A percentile compares a stretch with the other conserved stretches of the same genome.
phyloP scores from a whole-genome alignment of 2,329 filamentous ascomycete species.

The Magnaporthiopsis rhizophila region DNA sequence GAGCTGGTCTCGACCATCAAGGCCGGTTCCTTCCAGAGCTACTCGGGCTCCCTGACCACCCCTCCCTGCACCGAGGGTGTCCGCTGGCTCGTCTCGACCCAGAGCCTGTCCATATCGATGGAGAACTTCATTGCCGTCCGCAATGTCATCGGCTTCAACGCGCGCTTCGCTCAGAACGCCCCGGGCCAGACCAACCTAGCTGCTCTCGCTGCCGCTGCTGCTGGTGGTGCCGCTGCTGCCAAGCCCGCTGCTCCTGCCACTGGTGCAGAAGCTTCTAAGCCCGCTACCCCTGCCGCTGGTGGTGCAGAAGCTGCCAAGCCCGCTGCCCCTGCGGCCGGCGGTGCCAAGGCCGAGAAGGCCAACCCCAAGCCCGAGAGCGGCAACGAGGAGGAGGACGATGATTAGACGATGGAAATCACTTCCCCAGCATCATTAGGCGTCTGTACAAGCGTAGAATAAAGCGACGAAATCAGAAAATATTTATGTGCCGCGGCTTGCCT shows the following conservation, averaged over 20 bases:
- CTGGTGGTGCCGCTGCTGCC: no score
- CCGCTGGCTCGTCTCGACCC: slow-evolving; percentile 38
- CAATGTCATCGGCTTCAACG: slow-evolving; percentile 39
- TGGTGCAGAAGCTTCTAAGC: background rate
- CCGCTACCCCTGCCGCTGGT: background rate
- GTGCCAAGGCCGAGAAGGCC: background rate
- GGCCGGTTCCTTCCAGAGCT: slow-evolving; percentile 31
- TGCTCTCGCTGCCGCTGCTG: slow-evolving; percentile 1
- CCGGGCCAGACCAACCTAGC: slow-evolving; percentile 32
- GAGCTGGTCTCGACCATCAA: slow-evolving; percentile 30
- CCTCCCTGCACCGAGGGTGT: slow-evolving; percentile 41
- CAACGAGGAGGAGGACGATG: background rate
- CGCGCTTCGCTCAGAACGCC: slow-evolving; percentile 35
- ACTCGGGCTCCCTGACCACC: slow-evolving; percentile 40
- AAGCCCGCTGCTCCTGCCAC: background rate
- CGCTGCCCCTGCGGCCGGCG: background rate
- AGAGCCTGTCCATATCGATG: slow-evolving; percentile 29
- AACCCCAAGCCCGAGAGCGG: background rate
- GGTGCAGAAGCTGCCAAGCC: background rate
- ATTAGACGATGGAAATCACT: background rate
- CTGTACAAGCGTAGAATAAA: background rate
- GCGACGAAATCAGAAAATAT: background rate
- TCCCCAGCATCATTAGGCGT: no score
- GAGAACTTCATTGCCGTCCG: slow-evolving; percentile 30
- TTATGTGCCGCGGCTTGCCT: background rate